Evolutionary conservation across 1,284 basidiomycete species (phyloP).

Genomic region (Cutaneotrichosporon mucoides): DNA sequence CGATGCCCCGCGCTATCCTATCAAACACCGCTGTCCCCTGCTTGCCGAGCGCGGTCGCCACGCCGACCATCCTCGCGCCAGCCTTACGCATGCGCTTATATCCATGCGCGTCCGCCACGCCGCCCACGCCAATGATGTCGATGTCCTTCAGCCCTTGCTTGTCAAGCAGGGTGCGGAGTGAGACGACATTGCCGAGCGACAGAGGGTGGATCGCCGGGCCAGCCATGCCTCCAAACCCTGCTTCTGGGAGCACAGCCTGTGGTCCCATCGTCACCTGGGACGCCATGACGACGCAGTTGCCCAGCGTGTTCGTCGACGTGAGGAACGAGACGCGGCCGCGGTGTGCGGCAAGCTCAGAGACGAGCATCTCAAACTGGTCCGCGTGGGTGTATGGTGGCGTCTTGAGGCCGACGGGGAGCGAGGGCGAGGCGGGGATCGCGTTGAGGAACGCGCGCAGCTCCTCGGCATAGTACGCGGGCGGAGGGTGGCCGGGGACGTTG

Average conservation of each 20-base stretch:
- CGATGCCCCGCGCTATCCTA: background rate
- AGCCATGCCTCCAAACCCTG: conserved; percentile 18
- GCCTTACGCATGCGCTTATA: conserved; percentile 14
- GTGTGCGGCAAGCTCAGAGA: conserved; percentile 7
- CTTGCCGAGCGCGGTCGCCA: conserved; percentile 14
- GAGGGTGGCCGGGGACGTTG: conserved; percentile 19
- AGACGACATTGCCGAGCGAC: conserved; percentile 13
- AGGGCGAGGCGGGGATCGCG: conserved; percentile 5
- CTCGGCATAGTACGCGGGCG: conserved; percentile 18
- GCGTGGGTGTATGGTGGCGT: conserved; percentile 18
- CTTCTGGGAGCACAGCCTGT: conserved; percentile 6
- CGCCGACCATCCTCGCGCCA: conserved; percentile 9
- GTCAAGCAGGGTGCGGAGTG: conserved; percentile 12
- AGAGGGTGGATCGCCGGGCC: conserved; percentile 17
- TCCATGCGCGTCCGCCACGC: conserved; percentile 11
- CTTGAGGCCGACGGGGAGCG: conserved; percentile 18
- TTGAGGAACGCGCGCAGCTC: conserved; percentile 15
- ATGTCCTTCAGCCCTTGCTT: background rate
- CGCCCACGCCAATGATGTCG: conserved; percentile 17
- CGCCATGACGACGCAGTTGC: conserved; percentile 10
- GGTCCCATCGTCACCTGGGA: background rate
- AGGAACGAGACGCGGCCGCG: conserved; percentile 10
- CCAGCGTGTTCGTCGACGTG: conserved; percentile 18
- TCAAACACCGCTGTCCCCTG: conserved; percentile 11
- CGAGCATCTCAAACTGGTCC: conserved; percentile 17